Conservation (phyloP, 2,329 filamentous ascomycete species). For the Microdochium bolleyi region DNA sequence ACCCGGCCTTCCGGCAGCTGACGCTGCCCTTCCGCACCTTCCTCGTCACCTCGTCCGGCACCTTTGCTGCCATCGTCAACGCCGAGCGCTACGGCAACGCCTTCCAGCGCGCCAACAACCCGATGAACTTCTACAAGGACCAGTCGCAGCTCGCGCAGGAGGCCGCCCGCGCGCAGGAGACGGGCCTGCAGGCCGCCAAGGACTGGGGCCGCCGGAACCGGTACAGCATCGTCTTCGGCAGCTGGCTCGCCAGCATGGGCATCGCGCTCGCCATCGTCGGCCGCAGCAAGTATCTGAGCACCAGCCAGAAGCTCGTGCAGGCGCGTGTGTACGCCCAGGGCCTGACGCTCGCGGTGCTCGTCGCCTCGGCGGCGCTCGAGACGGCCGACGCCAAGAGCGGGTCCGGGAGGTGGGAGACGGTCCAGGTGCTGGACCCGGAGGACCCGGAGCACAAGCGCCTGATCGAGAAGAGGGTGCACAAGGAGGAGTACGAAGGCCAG, state of each 20-base stretch:
- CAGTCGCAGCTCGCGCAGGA: slow-evolving; percentile 47
- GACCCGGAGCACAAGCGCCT: slow-evolving; percentile 76
- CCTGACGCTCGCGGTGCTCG: slow-evolving; percentile 74
- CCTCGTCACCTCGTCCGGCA: slow-evolving; percentile 73
- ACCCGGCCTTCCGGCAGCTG: slow-evolving; percentile 68
- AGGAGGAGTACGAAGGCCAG: slow-evolving; percentile 80
- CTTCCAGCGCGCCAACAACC: slow-evolving; percentile 65
- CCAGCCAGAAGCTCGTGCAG: slow-evolving; percentile 84
- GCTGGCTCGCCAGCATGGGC: slow-evolving; percentile 76
- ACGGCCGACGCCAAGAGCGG: slow-evolving; percentile 67
- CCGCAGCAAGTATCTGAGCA: slow-evolving; percentile 66
- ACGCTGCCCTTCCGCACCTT: slow-evolving; percentile 89
- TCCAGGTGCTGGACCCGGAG: slow-evolving; percentile 71
- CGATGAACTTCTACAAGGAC: slow-evolving; percentile 59
- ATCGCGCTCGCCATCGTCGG: slow-evolving; percentile 68
- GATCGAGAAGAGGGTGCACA: slow-evolving; percentile 81
- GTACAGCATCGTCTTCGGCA: slow-evolving; percentile 76
- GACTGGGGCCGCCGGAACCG: slow-evolving; percentile 73
- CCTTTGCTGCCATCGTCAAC: slow-evolving; percentile 80
- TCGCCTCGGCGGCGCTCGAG: slow-evolving; percentile 79
- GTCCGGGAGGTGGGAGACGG: slow-evolving; percentile 73
- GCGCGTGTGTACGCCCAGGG: slow-evolving; percentile 92
- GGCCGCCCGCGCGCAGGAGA: slow-evolving; percentile 47
- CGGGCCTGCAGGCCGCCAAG: slow-evolving; percentile 50
- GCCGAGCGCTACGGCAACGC: slow-evolving; percentile 62